Conservation (phyloP, 768 basidiomycete species). For the Porphyrellus cyaneotinctus region DNA sequence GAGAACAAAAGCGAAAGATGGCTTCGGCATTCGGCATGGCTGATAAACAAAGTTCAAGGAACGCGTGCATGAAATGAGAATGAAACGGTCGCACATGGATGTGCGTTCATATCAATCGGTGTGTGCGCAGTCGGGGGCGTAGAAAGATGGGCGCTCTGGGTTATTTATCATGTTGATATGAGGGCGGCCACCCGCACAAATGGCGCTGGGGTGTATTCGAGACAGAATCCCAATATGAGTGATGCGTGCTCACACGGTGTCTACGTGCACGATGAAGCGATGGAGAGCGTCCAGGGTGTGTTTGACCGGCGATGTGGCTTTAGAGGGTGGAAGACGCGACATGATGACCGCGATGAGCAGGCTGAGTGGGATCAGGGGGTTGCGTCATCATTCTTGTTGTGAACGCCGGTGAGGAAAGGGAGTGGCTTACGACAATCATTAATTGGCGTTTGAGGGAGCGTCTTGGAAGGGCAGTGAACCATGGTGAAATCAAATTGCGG, state of each 20-base stretch:
- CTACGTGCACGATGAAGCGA: constrained; percentile 7
- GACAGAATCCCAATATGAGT: neutral
- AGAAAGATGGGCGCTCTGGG: constrained; percentile 19
- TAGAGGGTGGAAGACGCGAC: constrained; percentile 6
- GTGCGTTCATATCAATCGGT: constrained; percentile 14
- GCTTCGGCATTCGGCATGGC: neutral
- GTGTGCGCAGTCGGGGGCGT: neutral
- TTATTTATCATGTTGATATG: neutral
- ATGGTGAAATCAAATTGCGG: constrained; percentile 10
- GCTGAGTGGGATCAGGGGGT: constrained; percentile 1
- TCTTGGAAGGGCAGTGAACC: constrained; percentile 1
- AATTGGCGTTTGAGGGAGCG: constrained; percentile 15
- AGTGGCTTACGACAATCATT: constrained; percentile 20
- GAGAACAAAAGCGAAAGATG: neutral
- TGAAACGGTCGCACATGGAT: neutral
- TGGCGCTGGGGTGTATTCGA: constrained; percentile 1
- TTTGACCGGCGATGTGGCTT: constrained; percentile 15
- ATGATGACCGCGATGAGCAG: neutral
- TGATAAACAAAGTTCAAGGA: constrained; percentile 1
- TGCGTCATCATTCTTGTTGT: constrained; percentile 13
- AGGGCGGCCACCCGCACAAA: constrained; percentile 7
- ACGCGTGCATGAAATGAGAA: neutral
- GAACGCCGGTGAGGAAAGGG: constrained; percentile 7
- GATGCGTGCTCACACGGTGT: neutral
- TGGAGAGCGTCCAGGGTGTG: neutral